These are phyloP conservation scores for Rhododendron vialii DNA, from an alignment of 148 eudicot species.

Conservation along the genomic window DNA sequence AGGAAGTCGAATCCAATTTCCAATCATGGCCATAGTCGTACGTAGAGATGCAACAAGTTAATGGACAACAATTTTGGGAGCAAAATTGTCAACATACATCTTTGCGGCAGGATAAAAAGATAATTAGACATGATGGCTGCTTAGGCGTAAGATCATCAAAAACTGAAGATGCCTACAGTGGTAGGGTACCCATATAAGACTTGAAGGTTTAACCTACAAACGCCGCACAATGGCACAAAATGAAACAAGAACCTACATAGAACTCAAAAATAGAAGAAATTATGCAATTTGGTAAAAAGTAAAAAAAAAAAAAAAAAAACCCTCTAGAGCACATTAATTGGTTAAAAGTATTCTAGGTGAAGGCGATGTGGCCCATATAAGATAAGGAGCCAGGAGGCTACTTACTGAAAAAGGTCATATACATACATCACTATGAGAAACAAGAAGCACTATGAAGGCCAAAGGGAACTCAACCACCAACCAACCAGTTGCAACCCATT, in stretches of 20 bases:
- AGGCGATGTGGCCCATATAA: background rate
- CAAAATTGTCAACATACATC: background rate
- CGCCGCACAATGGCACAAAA: background rate
- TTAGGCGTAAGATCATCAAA: no score
- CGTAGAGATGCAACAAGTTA: background rate
- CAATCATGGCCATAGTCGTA: background rate
- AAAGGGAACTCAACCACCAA: background rate
- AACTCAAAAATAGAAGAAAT: background rate
- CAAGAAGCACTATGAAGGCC: background rate
- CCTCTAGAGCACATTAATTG: background rate
- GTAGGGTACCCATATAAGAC: background rate
- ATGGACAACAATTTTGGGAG: background rate
- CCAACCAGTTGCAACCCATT: background rate
- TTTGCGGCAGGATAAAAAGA: background rate
- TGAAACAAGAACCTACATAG: background rate
- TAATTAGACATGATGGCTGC: no score
- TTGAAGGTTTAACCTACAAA: background rate
- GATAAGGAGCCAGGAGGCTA: background rate
- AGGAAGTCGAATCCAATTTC: background rate
- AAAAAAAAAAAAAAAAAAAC: background rate
- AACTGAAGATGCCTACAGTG: background rate
- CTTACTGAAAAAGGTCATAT: background rate
- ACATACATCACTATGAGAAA: background rate
- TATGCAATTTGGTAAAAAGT: background rate
- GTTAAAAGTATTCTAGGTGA: background rate